Evolutionary conservation across 768 basidiomycete genomes (phyloP).

Genomic region (Pulveroboletus frians): DNA sequence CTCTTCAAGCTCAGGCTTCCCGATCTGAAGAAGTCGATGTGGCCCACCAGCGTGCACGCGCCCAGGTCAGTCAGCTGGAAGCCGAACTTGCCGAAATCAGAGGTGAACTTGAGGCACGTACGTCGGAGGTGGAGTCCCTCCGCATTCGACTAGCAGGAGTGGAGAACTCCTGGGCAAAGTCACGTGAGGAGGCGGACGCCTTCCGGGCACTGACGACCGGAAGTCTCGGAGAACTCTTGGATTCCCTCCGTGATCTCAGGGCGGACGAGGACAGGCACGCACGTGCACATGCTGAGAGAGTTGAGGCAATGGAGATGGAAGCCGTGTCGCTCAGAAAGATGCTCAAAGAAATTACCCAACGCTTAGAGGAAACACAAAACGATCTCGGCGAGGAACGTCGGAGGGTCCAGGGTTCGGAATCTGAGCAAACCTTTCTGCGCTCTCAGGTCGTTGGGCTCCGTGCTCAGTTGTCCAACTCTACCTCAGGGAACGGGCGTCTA

Average conservation of each 20-base stretch:
- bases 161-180: conserved; percentile 89
- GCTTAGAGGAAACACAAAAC: conserved; percentile 61
- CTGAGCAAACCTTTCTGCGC: conserved; percentile 58
- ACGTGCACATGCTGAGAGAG: conserved; percentile 77
- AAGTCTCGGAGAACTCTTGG: conserved; percentile 79
- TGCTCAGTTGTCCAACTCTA: conserved; percentile 60
- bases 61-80: conserved; percentile 67
- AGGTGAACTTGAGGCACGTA: conserved; percentile 73
- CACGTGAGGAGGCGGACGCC: conserved; percentile 89
- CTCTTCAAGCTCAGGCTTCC: conserved; percentile 68
- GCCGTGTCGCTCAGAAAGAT: conserved; percentile 68
- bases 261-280: conserved; percentile 75
- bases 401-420: conserved; percentile 57
- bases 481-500: conserved; percentile 62
- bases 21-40: conserved; percentile 77
- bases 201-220: conserved; percentile 83
- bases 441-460: conserved; percentile 74
- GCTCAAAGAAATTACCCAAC: conserved; percentile 71
- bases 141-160: conserved; percentile 65
- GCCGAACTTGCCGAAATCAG: conserved; percentile 72
- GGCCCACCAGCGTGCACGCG: conserved; percentile 64
- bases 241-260: conserved; percentile 80
- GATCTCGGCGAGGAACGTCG: conserved; percentile 66
- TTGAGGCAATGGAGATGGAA: conserved; percentile 77
- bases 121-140: conserved; percentile 67